Evolutionary conservation across 768 basidiomycete species (phyloP), one percentile per base, ranked within the genome.

Genomic region (Pholiota molesta): DNA sequence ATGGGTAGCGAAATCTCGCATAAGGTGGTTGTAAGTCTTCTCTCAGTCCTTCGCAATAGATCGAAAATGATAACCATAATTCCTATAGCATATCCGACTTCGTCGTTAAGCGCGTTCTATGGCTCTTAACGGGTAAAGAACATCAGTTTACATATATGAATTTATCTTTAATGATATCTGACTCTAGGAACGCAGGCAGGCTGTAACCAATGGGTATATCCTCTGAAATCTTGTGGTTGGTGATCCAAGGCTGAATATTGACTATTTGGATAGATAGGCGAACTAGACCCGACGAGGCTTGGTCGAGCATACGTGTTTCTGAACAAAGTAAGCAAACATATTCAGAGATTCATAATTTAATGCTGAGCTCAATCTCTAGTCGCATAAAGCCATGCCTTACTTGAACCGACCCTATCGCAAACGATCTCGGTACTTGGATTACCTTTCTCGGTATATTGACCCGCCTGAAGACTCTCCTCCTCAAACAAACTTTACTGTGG

Each of bases 251-350:
- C 21, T 54, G 51, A 54, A 21, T 37, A 28, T 60, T 23, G 49
- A 44, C n/a, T 8, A 44, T 44, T 44, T 44, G 17, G n/a, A 40
- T 52, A 82, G 81, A 78, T 82, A 17, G 86, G 85, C 1, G 84
- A 86, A 67, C 74, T 86, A 1, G 82, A 82, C 17, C 75, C 78
- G 0, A 81, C 82, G 26, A 73, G 84, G 33, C 75, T 86, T 28
- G 86, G 86, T 1, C 73, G 86, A 51, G 86, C 86, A 17, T 88
- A 87, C 70, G 85, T 86, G 28, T 88, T 88, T 69, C 71, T 88
- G 57, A 87, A 86, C 73, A 86, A 86, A 72, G 81, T 81, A 52
- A 52, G 62, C 57, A 37, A 19, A 13, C 17, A 13, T 44, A 13
- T 49, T 49, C 23, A 13, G 10, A n/a, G 47, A 35, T 21, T 29